These are phyloP conservation scores for Penicillium sp. DNA, from an alignment of 2,329 filamentous ascomycete species.

Conservation along the genomic window DNA sequence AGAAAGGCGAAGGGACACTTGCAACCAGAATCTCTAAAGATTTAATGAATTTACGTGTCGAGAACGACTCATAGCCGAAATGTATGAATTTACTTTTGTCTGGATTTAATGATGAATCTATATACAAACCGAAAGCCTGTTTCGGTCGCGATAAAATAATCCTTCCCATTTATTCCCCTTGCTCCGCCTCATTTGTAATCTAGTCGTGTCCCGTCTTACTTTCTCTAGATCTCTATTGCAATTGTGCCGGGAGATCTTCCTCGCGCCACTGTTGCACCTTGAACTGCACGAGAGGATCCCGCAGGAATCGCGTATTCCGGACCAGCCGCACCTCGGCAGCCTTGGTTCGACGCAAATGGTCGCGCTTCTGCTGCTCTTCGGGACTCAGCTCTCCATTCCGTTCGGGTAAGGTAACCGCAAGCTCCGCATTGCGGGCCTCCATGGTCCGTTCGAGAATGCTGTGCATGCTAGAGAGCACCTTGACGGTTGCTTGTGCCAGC, in stretches of 20 bases:
- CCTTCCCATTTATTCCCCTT: not conserved
- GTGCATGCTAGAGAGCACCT: slow-evolving; percentile 91
- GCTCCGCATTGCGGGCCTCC: slow-evolving; percentile 63
- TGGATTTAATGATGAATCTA: slow-evolving; percentile 11
- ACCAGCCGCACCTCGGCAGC: slow-evolving; percentile 87
- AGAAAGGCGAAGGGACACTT: not conserved
- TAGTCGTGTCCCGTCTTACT: not conserved
- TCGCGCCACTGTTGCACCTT: slow-evolving; percentile 49
- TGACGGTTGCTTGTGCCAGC: slow-evolving; percentile 77
- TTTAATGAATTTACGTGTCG: slow-evolving; percentile 14
- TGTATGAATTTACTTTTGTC: not conserved
- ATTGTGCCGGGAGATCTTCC: slow-evolving; percentile 25
- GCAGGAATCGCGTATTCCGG: slow-evolving; percentile 67
- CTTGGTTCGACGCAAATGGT: slow-evolving; percentile 70
- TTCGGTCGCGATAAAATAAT: not conserved
- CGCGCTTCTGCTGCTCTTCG: slow-evolving; percentile 53
- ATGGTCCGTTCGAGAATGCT: slow-evolving; percentile 70
- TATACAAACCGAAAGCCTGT: slow-evolving; percentile 4
- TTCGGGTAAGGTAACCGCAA: slow-evolving; percentile 42
- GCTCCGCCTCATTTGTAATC: not conserved
- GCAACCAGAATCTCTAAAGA: not conserved
- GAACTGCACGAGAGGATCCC: slow-evolving; percentile 64
- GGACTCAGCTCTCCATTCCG: slow-evolving; percentile 37
- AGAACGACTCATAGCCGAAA: not conserved
- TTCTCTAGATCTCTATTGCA: slow-evolving; percentile 15